phyloP scores from a whole-genome alignment of 2,329 filamentous ascomycete genomes.

The Mycosphaerelloides madeirae region DNA sequence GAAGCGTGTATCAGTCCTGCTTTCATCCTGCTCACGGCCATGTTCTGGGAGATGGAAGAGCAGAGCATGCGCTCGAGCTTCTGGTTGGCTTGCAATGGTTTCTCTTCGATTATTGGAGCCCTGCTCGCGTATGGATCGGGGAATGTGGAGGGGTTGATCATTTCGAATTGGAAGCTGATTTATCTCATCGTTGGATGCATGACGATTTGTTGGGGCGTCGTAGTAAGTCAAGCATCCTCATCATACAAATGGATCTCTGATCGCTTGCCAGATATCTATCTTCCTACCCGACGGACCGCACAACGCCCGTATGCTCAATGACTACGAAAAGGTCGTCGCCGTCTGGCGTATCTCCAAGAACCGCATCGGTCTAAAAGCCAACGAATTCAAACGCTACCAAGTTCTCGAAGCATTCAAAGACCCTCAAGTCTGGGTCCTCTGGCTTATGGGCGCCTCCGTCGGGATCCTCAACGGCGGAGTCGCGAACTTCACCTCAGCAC shows the following conservation, averaged over 20 bases:
- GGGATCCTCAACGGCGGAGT: constrained; percentile 40
- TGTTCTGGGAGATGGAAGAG: constrained; percentile 34
- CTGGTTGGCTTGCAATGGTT: constrained; percentile 16
- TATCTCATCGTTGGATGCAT: constrained; percentile 23
- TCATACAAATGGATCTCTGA: not conserved
- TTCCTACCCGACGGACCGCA: constrained; percentile 50
- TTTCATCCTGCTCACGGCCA: constrained; percentile 37
- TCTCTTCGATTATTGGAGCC: constrained; percentile 15
- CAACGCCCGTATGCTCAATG: constrained; percentile 50
- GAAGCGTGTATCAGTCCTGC: constrained; percentile 35
- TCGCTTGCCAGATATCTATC: constrained; percentile 22
- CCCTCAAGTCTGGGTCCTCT: constrained; percentile 55
- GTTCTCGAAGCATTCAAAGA: constrained; percentile 53
- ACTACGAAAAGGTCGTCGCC: constrained; percentile 47
- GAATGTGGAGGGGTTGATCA: constrained; percentile 13
- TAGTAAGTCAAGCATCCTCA: not conserved
- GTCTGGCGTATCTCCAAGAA: constrained; percentile 35
- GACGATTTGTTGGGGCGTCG: constrained; percentile 16
- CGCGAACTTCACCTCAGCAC: constrained; percentile 14
- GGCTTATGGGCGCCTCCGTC: constrained; percentile 39
- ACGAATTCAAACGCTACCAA: constrained; percentile 51
- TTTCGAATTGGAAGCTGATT: constrained; percentile 30
- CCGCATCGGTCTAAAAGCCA: constrained; percentile 47
- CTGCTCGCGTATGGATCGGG: constrained; percentile 27
- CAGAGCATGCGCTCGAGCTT: constrained; percentile 20